phyloP scores from a whole-genome alignment of 2,329 filamentous ascomycete genomes.

The Madurella fahalii region DNA sequence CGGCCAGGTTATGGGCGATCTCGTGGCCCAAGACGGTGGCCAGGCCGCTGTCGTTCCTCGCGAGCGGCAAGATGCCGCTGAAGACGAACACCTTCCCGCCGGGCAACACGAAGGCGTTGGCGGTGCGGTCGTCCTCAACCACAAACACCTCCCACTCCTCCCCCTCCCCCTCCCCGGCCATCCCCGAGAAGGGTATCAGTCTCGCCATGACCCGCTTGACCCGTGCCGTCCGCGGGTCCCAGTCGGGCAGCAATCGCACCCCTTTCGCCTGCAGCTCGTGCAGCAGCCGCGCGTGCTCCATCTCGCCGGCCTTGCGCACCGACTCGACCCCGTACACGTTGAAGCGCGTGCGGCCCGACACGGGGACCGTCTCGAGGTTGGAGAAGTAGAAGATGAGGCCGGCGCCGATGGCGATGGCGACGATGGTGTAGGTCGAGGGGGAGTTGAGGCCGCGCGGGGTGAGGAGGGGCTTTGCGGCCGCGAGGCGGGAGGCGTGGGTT shows the following conservation, averaged over 20 bases:
- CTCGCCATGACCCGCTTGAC: conserved; percentile 63
- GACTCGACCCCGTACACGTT: conserved; percentile 58
- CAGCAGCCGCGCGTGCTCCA: conserved; percentile 55
- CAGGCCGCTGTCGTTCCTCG: conserved; percentile 62
- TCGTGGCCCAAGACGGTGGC: conserved; percentile 76
- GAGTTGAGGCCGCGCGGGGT: conserved; percentile 32
- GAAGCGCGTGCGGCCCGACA: conserved; percentile 68
- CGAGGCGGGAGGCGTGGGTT: conserved; percentile 17
- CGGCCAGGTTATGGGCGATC: conserved; percentile 71
- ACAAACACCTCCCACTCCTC: conserved; percentile 68
- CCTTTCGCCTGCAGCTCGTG: conserved; percentile 49
- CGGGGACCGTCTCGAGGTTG: conserved; percentile 69
- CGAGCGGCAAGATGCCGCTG: conserved; percentile 66
- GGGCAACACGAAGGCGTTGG: conserved; percentile 73
- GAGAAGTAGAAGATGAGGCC: conserved; percentile 58
- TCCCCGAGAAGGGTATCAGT: conserved; percentile 63
- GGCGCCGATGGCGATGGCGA: conserved; percentile 39
- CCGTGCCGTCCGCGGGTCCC: conserved; percentile 48
- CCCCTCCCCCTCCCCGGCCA: conserved; percentile 43
- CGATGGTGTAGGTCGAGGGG: conserved; percentile 37
- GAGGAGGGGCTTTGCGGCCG: conserved; percentile 37
- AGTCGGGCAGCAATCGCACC: conserved; percentile 52
- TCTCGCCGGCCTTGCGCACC: conserved; percentile 50
- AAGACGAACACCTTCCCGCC: conserved; percentile 79
- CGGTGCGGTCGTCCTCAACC: conserved; percentile 57